A percentile compares a stretch with the other conserved stretches of the same genome.
Conservation (phyloP, 768 basidiomycete genomes). For the Clitopilus passeckerianus region DNA sequence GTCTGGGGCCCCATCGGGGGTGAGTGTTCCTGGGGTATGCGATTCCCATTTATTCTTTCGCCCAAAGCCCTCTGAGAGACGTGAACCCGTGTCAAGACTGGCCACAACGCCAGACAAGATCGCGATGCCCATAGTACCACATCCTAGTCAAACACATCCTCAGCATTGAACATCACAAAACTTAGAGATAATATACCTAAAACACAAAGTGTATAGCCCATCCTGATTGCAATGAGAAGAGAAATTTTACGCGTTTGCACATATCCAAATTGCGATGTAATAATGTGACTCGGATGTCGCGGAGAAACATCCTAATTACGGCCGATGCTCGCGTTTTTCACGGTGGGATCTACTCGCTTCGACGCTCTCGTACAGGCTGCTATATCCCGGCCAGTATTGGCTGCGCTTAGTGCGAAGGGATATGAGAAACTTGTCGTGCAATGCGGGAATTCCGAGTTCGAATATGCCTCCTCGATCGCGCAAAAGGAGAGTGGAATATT, state of each 20-base stretch:
- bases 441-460: conserved; percentile 65
- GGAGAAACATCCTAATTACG: conserved; percentile 9
- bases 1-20: conserved; percentile 59
- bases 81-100: conserved; percentile 55
- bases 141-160: conserved; percentile 50
- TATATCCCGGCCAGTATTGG: conserved; percentile 54
- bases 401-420: conserved; percentile 45
- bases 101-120: conserved; percentile 89
- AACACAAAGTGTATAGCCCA: conserved; percentile 93
- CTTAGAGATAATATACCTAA: conserved; percentile 46
- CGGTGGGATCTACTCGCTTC: conserved; percentile 89
- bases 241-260: not conserved
- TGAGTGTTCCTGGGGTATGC: conserved; percentile 64
- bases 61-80: conserved; percentile 12
- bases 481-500: conserved; percentile 18
- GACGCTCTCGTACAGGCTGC: conserved; percentile 62
- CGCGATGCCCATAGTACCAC: conserved; percentile 98
- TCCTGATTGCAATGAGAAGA: conserved; percentile 23
- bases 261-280: conserved; percentile 5
- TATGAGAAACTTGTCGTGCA: conserved; percentile 68
- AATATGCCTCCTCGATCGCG: conserved; percentile 22
- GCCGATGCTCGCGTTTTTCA: conserved; percentile 60
- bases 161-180: conserved; percentile 5
- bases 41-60: conserved; percentile 30
- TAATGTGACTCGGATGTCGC: conserved; percentile 10